Base-by-base conservation (phyloP, 2,329 filamentous ascomycete species). In the Hirsutella rhossiliensis region DNA sequence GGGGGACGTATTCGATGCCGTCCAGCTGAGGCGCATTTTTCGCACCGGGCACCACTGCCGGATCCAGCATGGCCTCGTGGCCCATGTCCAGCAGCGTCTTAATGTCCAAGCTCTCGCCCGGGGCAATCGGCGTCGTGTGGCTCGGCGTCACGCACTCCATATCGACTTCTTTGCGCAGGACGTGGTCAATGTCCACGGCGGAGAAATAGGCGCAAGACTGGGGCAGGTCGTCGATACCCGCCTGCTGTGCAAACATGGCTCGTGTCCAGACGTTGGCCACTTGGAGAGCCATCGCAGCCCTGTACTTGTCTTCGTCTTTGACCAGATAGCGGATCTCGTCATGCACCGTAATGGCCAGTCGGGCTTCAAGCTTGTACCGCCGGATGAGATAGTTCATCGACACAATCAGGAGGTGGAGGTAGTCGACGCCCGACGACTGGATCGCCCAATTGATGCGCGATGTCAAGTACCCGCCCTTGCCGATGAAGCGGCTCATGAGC, bases 361-460 rank as follows among this genome's bases (percentile, higher is more conserved):
- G 85, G 5, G 88, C 88, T 43, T 85, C 65, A 48, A 98, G 78
- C 55, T 86, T 89, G 69, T 84, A 98, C 5, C 82, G 84, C 2
- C 87, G 78, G 43, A 82, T 82, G 3, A 98, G 74, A 57, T 94
- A 95, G 59, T 97, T 89, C 94, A 98, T 98, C 13, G 80, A 75
- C 3, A 97, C 78, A 50, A 98, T 87, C 17, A 98, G 75, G 5
- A 98, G 78, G 57, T 98, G 92, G 2, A 98, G 76, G 61, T 98
- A 98, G 62, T 98, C 94, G 4, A 97, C 90, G 5, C 94, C 92
- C 0, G 87, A 94, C 1, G 89, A 96, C 57, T 98, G 92, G 53
- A 98, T 97, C 3, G 92, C 92, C 92, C 92, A 98, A 60, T 98
- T 98, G 65, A 98, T 97, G 30, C 94, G 82, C 17, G 85, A 94